Base-by-base conservation (phyloP, 2,329 filamentous ascomycete species). In the Fusarium subglutinans region DNA sequence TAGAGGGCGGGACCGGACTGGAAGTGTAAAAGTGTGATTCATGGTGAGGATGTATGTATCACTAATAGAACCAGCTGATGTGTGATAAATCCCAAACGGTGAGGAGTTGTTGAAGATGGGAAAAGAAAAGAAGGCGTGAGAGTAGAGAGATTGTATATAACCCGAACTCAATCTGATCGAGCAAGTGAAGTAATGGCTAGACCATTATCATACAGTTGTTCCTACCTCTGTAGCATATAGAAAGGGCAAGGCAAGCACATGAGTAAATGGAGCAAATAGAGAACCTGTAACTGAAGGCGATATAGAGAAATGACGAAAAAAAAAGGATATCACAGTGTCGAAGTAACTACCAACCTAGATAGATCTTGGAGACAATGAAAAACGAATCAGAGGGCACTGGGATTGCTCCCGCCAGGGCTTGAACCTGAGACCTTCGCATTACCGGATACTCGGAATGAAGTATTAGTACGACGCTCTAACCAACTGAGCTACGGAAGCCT, bases 391-490 rank as follows among this genome's bases (percentile, higher is more conserved):
- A 77, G 24, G 75, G 75, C 77, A 20, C 37, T 58, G 76, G 69
- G 76, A 76, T 65, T 74, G 77, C 77, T 79, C 77, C 77, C 77
- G 76, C 77, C 77, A 78, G 77, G 77, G 77, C 77, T 79, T 79
- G 77, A 79, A 79, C 77, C 77, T 77, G 77, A 78, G 77, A 77
- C 77, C 77, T 77, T 79, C 77, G 77, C 77, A 79, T 79, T 33
- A 79, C 77, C 60, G 45, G 56, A 73, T 53, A 72, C 68, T 77
- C 61, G 40, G 62, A 61, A 53, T 58, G 63, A 69, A 78, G 70
- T 78, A 79, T 79, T 78, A 78, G 76, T 78, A 78, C 76, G 75
- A 77, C 75, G 76, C 76, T 78, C 76, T 78, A 78, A 77, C 76
- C 76, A 78, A 78, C 76, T 78, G 76, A 78, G 76, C 76, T 78